Base-by-base conservation (phyloP, 768 basidiomycete species). In the Gloeostereum incarnatum region DNA sequence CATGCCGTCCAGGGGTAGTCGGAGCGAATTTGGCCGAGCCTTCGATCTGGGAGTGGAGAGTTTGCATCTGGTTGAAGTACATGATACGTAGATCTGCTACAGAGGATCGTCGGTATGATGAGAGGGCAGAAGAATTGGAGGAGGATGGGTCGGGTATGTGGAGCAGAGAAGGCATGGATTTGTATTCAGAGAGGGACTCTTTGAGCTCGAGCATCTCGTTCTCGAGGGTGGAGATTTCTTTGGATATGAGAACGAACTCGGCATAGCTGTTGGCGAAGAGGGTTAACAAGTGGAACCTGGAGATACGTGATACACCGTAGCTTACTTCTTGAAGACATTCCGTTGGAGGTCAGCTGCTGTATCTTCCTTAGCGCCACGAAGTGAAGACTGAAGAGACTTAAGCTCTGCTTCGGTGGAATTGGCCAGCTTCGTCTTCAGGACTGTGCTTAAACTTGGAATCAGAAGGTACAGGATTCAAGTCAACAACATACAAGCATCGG, bases 131-230 rank as follows among this genome's bases (percentile, higher is more conserved):
- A 13, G 60, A 62, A 21, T 81, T 70, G 21, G 69, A 69, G 14
- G 76, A 78, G 26, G 78, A 75, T 11, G 79, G 80, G 52, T 85
- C 90, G 36, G 90, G 86, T 41, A 97, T 83, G 46, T 93, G 89
- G 13, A 99, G 69, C 14, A 90, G 71, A 5, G 91, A 88, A 0
- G 96, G 94, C 75, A 98, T 91, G 39, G 78, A 78, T 58, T 93
- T 92, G 84, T 93, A 98, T 53, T 99, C 96, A 9, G 86, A 81
- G 3, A 98, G 69, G 5, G 85, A 74, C 39, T 93, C 90, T 57
- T 96, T 97, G 56, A 99, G 76, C 52, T 98, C 93, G 21, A 97
- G 73, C 84, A 98, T 88, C 57, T 97, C 93, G 52, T 92, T 93
- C 65, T 99, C 96, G 19, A 99, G 75, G 1, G 87, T 82, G 19